A percentile compares a stretch with the other conserved stretches of the same genome.
phyloP scores from a whole-genome alignment of 257 asterid species.

The Salvia hispanica region DNA sequence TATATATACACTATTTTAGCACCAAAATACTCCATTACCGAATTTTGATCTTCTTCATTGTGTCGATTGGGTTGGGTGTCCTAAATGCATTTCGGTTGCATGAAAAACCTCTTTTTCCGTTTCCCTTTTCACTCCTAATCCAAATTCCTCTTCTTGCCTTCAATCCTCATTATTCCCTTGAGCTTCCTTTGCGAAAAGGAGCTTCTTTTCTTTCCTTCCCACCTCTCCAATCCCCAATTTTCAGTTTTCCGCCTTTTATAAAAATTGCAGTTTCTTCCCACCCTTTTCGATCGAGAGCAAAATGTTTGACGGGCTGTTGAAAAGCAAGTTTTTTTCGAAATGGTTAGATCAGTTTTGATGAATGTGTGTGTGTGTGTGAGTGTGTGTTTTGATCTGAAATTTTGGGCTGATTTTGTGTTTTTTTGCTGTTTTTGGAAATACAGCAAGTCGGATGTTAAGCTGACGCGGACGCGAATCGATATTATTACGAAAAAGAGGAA shows the following conservation, averaged over 20 bases:
- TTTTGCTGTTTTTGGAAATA: conserved; percentile 22
- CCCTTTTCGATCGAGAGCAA: conserved; percentile 21
- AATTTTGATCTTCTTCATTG: conserved; percentile 21
- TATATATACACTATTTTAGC: conserved; percentile 2
- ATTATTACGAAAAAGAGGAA: conserved; percentile 68
- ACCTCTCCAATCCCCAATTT: conserved; percentile 30
- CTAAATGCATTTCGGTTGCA: neutral
- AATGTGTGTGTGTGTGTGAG: neutral
- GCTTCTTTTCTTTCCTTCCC: conserved; percentile 50
- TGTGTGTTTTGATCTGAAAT: conserved; percentile 2
- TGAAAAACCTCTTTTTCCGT: conserved; percentile 23
- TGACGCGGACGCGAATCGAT: conserved; percentile 62
- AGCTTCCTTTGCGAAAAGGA: conserved; percentile 26
- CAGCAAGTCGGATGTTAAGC: conserved; percentile 72
- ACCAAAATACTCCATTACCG: conserved; percentile 16
- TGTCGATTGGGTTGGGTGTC: conserved; percentile 40
- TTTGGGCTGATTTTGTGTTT: conserved; percentile 16
- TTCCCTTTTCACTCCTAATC: neutral
- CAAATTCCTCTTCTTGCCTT: conserved; percentile 31
- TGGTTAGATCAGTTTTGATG: conserved; percentile 46
- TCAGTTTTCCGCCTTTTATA: conserved; percentile 36
- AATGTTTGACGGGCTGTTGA: conserved; percentile 64
- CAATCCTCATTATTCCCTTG: conserved; percentile 23
- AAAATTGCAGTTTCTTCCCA: conserved; percentile 27
- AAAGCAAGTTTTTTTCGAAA: conserved; percentile 70